Conservation (phyloP, 75 land plant species). For the Picea sitchensis region DNA sequence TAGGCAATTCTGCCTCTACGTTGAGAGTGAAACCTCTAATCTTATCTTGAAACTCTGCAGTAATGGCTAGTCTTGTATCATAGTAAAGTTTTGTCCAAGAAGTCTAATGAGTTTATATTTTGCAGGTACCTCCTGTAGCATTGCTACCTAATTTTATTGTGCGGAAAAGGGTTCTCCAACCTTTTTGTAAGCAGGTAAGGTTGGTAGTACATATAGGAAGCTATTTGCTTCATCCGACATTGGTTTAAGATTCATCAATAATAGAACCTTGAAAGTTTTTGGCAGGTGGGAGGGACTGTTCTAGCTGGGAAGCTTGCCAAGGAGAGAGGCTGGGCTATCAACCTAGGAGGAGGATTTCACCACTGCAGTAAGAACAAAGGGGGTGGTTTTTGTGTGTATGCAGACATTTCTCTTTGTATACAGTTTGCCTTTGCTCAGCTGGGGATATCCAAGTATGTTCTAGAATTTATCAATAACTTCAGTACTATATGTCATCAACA, state of each 20-base stretch:
- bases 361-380: conserved; percentile 85
- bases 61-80: not conserved
- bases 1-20: not conserved
- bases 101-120: not conserved
- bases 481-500: not conserved
- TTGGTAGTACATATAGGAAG: not conserved
- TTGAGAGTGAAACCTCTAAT: not conserved
- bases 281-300: conserved; percentile 90
- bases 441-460: conserved; percentile 63
- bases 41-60: not conserved
- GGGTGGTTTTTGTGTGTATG: conserved; percentile 99
- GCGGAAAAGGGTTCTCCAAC: conserved; percentile 68
- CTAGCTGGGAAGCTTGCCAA: conserved; percentile 89
- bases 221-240: not conserved
- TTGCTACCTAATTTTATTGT: conserved; percentile 80
- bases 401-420: conserved; percentile 90
- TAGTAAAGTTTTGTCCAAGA: not conserved
- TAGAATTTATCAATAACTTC: not conserved
- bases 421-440: conserved; percentile 74
- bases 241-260: not conserved
- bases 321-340: conserved; percentile 98
- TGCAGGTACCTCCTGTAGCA: conserved; percentile 95
- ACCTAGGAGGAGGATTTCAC: conserved; percentile 98
- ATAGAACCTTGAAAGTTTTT: not conserved
- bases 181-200: conserved; percentile 90